These are phyloP conservation scores for Eremothecium cymbalariae DNA, from an alignment of 1,139 yeast genomes.

Conservation along the genomic window DNA sequence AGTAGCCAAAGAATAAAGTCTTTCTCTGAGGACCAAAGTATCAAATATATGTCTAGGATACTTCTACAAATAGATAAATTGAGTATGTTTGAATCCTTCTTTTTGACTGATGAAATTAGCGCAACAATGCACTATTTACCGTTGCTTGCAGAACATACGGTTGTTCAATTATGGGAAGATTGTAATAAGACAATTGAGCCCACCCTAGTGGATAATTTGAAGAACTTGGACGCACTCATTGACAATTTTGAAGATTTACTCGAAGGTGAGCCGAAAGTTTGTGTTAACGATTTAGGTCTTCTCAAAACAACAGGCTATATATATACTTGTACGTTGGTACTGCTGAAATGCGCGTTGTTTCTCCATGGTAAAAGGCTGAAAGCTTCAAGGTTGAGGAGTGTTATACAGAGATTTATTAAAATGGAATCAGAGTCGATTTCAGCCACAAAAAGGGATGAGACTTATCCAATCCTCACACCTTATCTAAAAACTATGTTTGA, in stretches of 20 bases:
- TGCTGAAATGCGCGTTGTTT: constrained; percentile 8
- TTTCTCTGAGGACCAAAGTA: constrained; percentile 15
- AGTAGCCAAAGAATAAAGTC: constrained; percentile 13
- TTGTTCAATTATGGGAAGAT: constrained; percentile 9
- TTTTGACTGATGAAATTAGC: constrained; percentile 13
- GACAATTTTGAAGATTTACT: constrained; percentile 10
- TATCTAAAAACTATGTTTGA: constrained; percentile 1
- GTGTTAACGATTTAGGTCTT: background rate
- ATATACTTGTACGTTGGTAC: constrained; percentile 16
- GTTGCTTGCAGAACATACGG: constrained; percentile 18
- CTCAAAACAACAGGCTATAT: constrained; percentile 11
- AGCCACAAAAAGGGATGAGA: background rate
- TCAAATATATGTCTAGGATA: constrained; percentile 11
- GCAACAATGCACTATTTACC: constrained; percentile 17
- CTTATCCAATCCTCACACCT: constrained; percentile 1
- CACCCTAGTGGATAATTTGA: constrained; percentile 10
- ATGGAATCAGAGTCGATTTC: constrained; percentile 1
- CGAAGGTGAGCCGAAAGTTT: constrained; percentile 2
- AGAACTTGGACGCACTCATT: constrained; percentile 9
- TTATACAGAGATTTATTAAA: background rate
- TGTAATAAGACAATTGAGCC: constrained; percentile 4
- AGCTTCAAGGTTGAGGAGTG: background rate
- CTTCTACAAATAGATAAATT: constrained; percentile 15
- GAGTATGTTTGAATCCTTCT: constrained; percentile 20
- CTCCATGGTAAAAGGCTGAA: constrained; percentile 4